phyloP scores from a whole-genome alignment of 2,329 filamentous ascomycete genomes.

The Colletotrichum phormii region DNA sequence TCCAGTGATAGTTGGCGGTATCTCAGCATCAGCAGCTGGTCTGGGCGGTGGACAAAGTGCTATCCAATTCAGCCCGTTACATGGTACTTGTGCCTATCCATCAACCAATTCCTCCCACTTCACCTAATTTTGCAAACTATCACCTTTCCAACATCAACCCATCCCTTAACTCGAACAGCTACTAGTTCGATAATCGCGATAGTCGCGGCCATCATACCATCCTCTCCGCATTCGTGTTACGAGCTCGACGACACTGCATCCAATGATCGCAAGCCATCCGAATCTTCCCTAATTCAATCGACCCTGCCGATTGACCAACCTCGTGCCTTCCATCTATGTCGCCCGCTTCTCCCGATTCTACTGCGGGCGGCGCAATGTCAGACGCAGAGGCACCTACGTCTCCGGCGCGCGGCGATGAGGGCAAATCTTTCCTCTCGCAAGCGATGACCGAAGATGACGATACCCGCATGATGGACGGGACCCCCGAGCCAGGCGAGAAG shows the following conservation, averaged over 20 bases:
- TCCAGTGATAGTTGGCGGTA: constrained; percentile 23
- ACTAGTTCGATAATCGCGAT: constrained; percentile 21
- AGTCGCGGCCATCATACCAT: background rate
- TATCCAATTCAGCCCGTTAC: constrained; percentile 22
- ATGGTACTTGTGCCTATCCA: constrained; percentile 1
- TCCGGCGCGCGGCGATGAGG: constrained; percentile 51
- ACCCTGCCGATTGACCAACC: constrained; percentile 22
- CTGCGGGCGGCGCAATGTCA: constrained; percentile 51
- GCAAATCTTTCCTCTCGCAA: constrained; percentile 60
- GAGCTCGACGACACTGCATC: constrained; percentile 8
- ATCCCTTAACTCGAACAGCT: background rate
- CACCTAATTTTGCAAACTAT: background rate
- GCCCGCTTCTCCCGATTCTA: constrained; percentile 52
- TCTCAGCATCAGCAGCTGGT: constrained; percentile 29
- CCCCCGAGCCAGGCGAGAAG: constrained; percentile 57
- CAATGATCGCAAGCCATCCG: constrained; percentile 26
- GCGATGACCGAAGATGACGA: constrained; percentile 58
- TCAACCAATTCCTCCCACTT: constrained; percentile 16
- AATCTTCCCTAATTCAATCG: constrained; percentile 16
- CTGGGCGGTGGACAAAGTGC: constrained; percentile 34
- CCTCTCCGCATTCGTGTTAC: constrained; percentile 26
- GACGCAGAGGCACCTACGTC: constrained; percentile 61
- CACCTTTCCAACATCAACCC: background rate
- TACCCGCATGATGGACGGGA: constrained; percentile 52
- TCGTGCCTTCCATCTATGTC: constrained; percentile 45